Base-by-base conservation (phyloP, 1,139 yeast genomes). In the Lodderomyces orthopsilosis region DNA sequence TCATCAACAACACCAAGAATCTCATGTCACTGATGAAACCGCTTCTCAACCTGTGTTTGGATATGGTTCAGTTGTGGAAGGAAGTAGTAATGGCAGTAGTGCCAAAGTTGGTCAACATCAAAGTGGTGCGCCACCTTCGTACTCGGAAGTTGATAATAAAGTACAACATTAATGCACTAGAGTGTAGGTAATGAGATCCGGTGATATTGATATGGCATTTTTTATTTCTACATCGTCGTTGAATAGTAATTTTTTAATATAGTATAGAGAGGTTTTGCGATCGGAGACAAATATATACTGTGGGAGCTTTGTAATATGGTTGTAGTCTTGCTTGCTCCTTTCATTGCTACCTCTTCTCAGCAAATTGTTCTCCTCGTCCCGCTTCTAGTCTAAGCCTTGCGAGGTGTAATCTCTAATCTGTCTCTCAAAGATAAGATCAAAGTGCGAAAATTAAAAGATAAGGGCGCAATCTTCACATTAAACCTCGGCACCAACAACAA, bases 111-210 rank as follows among this genome's bases (percentile, higher is more conserved):
- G 19, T 15, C 27, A 45, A 12, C 42, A 41, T 3, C 22, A 22
- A 10, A 17, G 27, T 19, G 17, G 22, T 12, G 43, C 47, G 14
- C 74, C 75, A 12, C 75, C 75, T 1, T 68, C 72, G 12, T 70
- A 70, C 50, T 45, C 70, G 3, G 74, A 66, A 45, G 33, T 65
- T 12, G 66, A 62, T 42, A 57, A 52, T 35, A 51, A 51, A 38
- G 30, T 26, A 10, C 54, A 49, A 41, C 50, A 38, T 32, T 45
- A 30, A 37, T 30, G 12, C 19, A n/a, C n/a, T n/a, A n/a, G n/a
- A 27, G 17, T 18, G 4, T 33, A 22, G n/a, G n/a, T n/a, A 12
- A 12, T 18, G 14, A 17, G 2, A 19, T 19, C 5, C 15, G 15
- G 8, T 12, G 17, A 34, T 34, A 18, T 12, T 21, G 9, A 6